phyloP scores from a whole-genome alignment of 2,329 filamentous ascomycete species.

The Gremmenia infestans region DNA sequence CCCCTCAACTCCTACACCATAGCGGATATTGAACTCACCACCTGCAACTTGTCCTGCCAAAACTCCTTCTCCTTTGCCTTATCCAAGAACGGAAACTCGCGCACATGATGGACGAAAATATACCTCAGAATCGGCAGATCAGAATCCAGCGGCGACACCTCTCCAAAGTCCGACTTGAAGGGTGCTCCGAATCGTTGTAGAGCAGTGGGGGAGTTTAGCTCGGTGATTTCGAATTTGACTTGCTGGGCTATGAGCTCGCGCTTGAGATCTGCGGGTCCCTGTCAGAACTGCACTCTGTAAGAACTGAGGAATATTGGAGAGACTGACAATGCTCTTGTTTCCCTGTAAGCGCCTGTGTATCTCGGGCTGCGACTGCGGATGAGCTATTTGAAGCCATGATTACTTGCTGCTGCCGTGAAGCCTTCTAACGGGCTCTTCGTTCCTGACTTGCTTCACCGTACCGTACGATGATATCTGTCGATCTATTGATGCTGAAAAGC shows the following conservation, averaged over 20 bases:
- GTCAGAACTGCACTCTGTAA: slow-evolving; percentile 23
- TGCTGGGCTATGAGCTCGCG: slow-evolving; percentile 89
- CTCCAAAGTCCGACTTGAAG: slow-evolving; percentile 86
- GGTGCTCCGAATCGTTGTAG: slow-evolving; percentile 92
- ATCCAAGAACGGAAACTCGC: slow-evolving; percentile 96
- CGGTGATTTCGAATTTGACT: slow-evolving; percentile 82
- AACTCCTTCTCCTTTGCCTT: slow-evolving; percentile 98
- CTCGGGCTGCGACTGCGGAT: slow-evolving; percentile 1
- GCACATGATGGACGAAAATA: slow-evolving; percentile 96
- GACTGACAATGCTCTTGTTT: slow-evolving; percentile 94
- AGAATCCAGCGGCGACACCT: slow-evolving; percentile 88
- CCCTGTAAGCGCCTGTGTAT: slow-evolving; percentile 60
- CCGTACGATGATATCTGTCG: not conserved
- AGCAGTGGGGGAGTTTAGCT: slow-evolving; percentile 91
- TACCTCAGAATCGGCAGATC: slow-evolving; percentile 90
- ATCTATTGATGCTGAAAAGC: not conserved
- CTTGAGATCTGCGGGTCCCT: slow-evolving; percentile 68
- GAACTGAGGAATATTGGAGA: not conserved
- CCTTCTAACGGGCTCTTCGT: not conserved
- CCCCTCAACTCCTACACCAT: not conserved
- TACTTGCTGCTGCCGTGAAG: not conserved
- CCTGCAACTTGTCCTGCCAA: slow-evolving; percentile 97
- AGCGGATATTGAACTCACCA: slow-evolving; percentile 53
- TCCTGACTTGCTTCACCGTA: not conserved
- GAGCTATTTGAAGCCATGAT: slow-evolving; percentile 19